These are phyloP conservation scores for Melastoma candidum DNA, from an alignment of 441 rosid genomes.

Conservation along the genomic window DNA sequence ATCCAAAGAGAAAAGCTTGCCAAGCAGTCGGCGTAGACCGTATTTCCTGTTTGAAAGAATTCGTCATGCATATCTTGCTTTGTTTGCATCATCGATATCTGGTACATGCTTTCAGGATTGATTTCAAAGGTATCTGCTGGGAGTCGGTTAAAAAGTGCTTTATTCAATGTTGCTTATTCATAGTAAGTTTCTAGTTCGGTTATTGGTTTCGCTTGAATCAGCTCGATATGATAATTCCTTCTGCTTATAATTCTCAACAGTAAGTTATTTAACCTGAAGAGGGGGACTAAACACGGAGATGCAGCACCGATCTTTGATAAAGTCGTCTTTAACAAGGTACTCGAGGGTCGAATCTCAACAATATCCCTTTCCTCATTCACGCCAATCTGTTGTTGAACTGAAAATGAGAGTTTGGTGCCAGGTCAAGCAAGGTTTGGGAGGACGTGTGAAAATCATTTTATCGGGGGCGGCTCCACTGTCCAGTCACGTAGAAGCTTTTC, in stretches of 20 bases:
- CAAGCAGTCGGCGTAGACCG: too few species aligned
- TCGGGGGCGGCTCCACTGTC: constrained; percentile 98
- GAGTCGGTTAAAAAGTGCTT: constrained; percentile 41
- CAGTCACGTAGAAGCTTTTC: constrained; percentile 70
- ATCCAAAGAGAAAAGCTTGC: too few species aligned
- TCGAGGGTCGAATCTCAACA: background rate
- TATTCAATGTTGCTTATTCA: constrained; percentile 65
- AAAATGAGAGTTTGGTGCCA: constrained; percentile 15
- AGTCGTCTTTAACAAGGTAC: constrained; percentile 81
- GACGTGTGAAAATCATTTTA: constrained; percentile 68
- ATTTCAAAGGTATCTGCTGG: constrained; percentile 64
- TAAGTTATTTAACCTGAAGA: constrained; percentile 58
- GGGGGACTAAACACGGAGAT: constrained; percentile 44
- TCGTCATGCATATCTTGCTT: too few species aligned
- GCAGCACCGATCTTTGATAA: constrained; percentile 83
- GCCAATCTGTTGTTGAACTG: too few species aligned
- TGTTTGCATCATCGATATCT: too few species aligned
- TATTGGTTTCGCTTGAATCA: constrained; percentile 8
- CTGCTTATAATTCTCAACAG: constrained; percentile 20
- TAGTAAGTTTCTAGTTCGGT: constrained; percentile 43
- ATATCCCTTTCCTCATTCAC: background rate
- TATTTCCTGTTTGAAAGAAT: too few species aligned
- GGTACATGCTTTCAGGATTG: constrained; percentile 41
- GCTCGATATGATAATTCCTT: too few species aligned
- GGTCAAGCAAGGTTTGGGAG: constrained; percentile 91